Evolutionary conservation across 202 grass and related monocot species (phyloP).

Genomic region (Panicum virgatum): DNA sequence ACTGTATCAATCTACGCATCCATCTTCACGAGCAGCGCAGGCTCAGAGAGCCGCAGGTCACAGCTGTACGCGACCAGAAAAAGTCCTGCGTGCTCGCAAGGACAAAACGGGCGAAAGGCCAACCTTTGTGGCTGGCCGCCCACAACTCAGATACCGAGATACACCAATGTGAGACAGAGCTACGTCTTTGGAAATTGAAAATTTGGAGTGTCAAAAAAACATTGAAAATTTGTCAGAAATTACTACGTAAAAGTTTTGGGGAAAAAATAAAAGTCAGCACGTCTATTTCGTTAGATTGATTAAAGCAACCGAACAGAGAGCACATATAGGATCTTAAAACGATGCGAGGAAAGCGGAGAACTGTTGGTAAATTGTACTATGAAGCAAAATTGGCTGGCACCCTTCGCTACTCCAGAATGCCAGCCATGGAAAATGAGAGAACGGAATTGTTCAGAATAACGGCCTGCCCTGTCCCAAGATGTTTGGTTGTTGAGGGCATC

Average conservation of each 20-base stretch:
- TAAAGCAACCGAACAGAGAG: background rate
- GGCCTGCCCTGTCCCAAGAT: background rate
- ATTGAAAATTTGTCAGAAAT: too few species aligned
- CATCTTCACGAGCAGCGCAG: background rate
- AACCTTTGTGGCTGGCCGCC: background rate
- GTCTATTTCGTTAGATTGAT: background rate
- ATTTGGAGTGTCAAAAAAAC: too few species aligned
- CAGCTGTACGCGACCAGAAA: background rate
- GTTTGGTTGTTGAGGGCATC: background rate
- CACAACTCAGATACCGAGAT: background rate
- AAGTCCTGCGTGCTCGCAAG: background rate
- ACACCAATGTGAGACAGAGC: background rate
- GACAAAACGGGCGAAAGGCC: background rate
- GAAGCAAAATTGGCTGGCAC: constrained; percentile 5
- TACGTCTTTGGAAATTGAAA: too few species aligned
- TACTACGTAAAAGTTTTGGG: too few species aligned
- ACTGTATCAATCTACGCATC: background rate
- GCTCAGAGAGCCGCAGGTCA: background rate
- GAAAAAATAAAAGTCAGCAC: too few species aligned
- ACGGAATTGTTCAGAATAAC: constrained; percentile 5
- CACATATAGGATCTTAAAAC: background rate
- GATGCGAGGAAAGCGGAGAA: background rate
- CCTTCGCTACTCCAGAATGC: background rate
- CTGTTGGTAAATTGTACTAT: background rate
- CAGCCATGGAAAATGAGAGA: constrained; percentile 13